Evolutionary conservation across 768 basidiomycete genomes (phyloP), one percentile per base, ranked within the genome.

Genomic region (Tylopilus sp.): DNA sequence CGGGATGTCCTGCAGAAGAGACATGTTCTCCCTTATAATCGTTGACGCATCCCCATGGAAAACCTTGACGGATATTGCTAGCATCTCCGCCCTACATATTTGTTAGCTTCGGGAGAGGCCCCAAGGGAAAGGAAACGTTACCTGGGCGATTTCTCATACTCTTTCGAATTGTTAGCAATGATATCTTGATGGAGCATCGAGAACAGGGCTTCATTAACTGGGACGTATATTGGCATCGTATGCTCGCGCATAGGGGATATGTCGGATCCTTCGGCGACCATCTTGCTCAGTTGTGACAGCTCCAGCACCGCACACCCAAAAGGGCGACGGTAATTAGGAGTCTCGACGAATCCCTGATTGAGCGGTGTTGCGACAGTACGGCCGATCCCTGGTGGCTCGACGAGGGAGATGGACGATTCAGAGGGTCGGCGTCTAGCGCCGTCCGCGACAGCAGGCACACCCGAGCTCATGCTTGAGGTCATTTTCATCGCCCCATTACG

Each of bases 221-320:
- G 89, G 1, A 85, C 78, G 59, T 80, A 95, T 47, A 98, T 97
- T 2, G 89, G 87, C 85, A 98, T 91, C 0, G 80, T 79, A 62
- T 90, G 79, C 66, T 98, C 95, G 50, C 79, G 78, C 18, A 83
- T 76, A 2, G 81, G 70, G 6, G 82, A 80, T 2, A 83, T 76
- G 53, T 90, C 86, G 13, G 72, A 60, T 44, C 81, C 78, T 31
- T 92, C 90, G 0, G 75, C 71, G 2, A 79, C 73, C 74, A 90
- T 82, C 62, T 81, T 83, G 57, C 72, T 77, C 48, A 94, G 70
- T 60, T 91, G 88, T 0, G 83, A 81, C 35, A 98, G 70, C 61
- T 97, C 91, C 48, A 98, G 71, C 10, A 97, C 86, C 3, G 95
- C 95, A 64, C 93, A 97, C n/a, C 94, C 95, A 64, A 98, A 93